Conservation (phyloP, 176 grass and related monocot genomes). For the Cenchrus fungigraminus region DNA sequence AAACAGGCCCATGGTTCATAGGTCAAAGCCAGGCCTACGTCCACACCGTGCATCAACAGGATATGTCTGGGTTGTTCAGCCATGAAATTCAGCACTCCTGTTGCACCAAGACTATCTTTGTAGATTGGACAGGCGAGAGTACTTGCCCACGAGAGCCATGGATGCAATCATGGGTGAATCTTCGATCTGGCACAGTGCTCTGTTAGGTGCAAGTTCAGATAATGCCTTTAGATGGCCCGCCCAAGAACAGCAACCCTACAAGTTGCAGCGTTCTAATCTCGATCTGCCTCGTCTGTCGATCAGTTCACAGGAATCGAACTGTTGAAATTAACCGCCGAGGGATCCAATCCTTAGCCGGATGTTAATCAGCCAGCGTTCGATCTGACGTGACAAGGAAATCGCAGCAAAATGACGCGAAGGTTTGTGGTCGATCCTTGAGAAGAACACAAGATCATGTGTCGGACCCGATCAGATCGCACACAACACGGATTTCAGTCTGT, state of each 20-base stretch:
- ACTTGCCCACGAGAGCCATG: not conserved
- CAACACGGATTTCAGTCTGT: not conserved
- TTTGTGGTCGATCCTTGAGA: not conserved
- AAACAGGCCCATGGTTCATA: slow-evolving; percentile 7
- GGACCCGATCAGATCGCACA: not conserved
- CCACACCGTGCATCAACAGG: not conserved
- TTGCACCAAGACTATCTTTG: slow-evolving; percentile 32
- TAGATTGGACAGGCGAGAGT: not conserved
- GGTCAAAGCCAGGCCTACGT: slow-evolving; percentile 33
- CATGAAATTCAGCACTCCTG: slow-evolving; percentile 20
- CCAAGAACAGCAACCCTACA: not conserved
- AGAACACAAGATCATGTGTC: slow-evolving; percentile 1
- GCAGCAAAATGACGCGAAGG: slow-evolving; percentile 31
- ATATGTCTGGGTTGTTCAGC: slow-evolving; percentile 22
- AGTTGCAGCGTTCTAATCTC: slow-evolving; percentile 35
- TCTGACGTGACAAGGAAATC: slow-evolving; percentile 46
- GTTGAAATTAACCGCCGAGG: slow-evolving; percentile 25
- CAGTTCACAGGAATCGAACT: not conserved
- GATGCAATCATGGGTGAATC: not conserved
- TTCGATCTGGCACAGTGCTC: not conserved
- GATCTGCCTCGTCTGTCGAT: slow-evolving; percentile 1
- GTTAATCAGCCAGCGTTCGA: slow-evolving; percentile 2
- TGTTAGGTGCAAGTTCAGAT: slow-evolving; percentile 29
- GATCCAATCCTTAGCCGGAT: not conserved
- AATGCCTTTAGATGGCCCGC: not conserved